A percentile compares a stretch with the other conserved stretches of the same genome.
phyloP scores from a whole-genome alignment of 1,139 yeast genomes.

The Taphrina flavorubra region DNA sequence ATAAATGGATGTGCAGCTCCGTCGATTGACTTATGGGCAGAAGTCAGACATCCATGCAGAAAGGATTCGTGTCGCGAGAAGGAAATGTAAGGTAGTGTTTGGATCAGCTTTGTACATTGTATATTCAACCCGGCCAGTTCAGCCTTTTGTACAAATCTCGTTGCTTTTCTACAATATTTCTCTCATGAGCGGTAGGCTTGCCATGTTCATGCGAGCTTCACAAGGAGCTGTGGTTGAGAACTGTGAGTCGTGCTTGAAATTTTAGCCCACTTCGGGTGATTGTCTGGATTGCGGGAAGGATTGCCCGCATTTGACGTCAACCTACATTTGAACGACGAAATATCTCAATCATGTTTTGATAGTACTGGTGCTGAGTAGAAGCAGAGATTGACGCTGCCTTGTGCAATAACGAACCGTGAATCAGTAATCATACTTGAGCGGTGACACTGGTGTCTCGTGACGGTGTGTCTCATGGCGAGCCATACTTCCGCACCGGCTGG shows the following conservation, averaged over 20 bases:
- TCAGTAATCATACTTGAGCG: not conserved
- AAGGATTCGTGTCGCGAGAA: not conserved
- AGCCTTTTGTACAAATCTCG: conserved; percentile 24
- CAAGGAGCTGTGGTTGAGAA: too few relatives aligned
- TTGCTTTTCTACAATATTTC: not conserved
- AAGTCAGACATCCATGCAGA: not conserved
- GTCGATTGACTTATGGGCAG: not conserved
- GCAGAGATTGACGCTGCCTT: too few relatives aligned
- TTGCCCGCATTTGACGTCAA: conserved; percentile 12
- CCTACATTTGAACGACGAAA: not conserved
- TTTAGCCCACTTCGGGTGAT: not conserved
- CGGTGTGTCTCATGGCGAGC: conserved; percentile 14
- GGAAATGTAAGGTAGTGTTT: conserved; percentile 19
- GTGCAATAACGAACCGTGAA: too few relatives aligned
- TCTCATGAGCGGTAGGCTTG: not conserved
- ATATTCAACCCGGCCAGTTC: conserved; percentile 4
- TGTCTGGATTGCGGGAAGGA: conserved; percentile 1
- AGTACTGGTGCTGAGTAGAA: too few relatives aligned
- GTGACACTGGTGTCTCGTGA: conserved; percentile 7
- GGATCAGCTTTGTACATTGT: conserved; percentile 26
- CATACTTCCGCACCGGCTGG: not conserved
- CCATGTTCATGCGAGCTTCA: not conserved
- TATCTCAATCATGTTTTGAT: not conserved
- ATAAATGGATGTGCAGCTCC: conserved; percentile 3
- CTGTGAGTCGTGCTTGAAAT: not conserved